Percentiles rank a stretch among this genome's conserved stretches.
Conservation (phyloP, 768 basidiomycete species). For the Leucosporidium yakuticum region DNA sequence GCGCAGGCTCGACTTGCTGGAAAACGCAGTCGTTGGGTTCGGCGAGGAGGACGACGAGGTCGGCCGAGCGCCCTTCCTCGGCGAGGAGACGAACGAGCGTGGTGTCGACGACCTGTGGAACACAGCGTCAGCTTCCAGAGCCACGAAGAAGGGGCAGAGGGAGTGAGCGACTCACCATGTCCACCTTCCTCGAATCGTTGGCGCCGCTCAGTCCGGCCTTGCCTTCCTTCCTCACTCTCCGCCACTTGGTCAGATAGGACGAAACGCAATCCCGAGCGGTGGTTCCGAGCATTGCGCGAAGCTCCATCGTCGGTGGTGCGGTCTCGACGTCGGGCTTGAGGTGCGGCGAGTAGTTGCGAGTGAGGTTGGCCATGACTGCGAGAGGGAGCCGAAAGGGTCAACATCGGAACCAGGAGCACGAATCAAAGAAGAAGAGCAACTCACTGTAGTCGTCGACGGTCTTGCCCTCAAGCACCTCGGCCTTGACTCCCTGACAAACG, state of each 20-base stretch:
- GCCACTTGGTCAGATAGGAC: slow-evolving; percentile 30
- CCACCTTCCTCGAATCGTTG: slow-evolving; percentile 32
- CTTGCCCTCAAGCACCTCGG: not conserved
- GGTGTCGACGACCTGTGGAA: slow-evolving; percentile 27
- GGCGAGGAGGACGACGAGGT: slow-evolving; percentile 29
- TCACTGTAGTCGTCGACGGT: slow-evolving; percentile 32
- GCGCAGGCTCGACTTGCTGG: slow-evolving; percentile 1
- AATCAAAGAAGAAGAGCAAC: not conserved
- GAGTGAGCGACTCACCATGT: slow-evolving; percentile 18
- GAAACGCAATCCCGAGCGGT: slow-evolving; percentile 13
- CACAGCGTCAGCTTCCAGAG: not conserved
- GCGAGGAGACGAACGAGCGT: slow-evolving; percentile 25
- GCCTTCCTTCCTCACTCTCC: slow-evolving; percentile 8
- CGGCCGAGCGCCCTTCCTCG: slow-evolving; percentile 5
- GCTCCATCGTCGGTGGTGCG: slow-evolving; percentile 23
- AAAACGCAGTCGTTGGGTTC: slow-evolving; percentile 29
- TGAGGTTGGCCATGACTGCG: slow-evolving; percentile 33
- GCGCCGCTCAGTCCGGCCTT: not conserved
- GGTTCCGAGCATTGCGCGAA: slow-evolving; percentile 9
- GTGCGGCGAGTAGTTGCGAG: slow-evolving; percentile 37
- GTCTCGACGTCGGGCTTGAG: slow-evolving; percentile 30
- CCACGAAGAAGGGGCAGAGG: not conserved
- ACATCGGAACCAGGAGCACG: not conserved
- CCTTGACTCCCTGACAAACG: slow-evolving; percentile 3
- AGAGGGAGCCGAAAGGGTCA: not conserved